A percentile compares a stretch with the other conserved stretches of the same genome.
phyloP scores from a whole-genome alignment of 345 rosid genomes.

The Salix koriyanagi region DNA sequence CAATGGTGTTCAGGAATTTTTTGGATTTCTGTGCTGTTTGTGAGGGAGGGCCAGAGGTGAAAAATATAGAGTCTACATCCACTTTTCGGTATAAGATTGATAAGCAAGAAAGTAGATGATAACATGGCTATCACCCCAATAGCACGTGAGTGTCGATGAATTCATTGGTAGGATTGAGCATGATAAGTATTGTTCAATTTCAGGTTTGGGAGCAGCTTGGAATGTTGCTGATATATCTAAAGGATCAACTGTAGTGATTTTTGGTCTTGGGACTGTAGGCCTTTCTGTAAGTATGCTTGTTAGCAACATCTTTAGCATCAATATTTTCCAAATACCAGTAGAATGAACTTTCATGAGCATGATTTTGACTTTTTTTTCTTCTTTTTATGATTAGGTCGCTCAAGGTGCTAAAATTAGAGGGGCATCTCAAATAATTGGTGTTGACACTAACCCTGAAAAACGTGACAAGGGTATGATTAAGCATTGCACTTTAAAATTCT shows the following conservation, averaged over 20 bases:
- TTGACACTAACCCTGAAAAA: constrained; percentile 76
- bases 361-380: not conserved
- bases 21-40: no score
- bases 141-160: not conserved
- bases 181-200: not conserved
- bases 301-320: not conserved
- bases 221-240: constrained; percentile 73
- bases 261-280: constrained; percentile 93
- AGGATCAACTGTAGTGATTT: constrained; percentile 79
- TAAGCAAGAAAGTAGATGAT: not conserved
- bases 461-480: constrained; percentile 52
- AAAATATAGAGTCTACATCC: not conserved
- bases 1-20: no score
- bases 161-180: not conserved
- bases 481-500: constrained; percentile 10
- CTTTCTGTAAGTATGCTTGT: constrained; percentile 61
- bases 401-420: constrained; percentile 88
- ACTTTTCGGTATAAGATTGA: not conserved
- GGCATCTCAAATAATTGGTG: constrained; percentile 77
- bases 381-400: constrained; percentile 55
- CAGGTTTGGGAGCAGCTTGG: constrained; percentile 98
- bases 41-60: no score
- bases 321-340: not conserved
- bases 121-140: not conserved
- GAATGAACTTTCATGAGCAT: not conserved